Evolutionary conservation across 768 basidiomycete genomes (phyloP), one percentile per base, ranked within the genome.

Genomic region (Boletus rubropictus): DNA sequence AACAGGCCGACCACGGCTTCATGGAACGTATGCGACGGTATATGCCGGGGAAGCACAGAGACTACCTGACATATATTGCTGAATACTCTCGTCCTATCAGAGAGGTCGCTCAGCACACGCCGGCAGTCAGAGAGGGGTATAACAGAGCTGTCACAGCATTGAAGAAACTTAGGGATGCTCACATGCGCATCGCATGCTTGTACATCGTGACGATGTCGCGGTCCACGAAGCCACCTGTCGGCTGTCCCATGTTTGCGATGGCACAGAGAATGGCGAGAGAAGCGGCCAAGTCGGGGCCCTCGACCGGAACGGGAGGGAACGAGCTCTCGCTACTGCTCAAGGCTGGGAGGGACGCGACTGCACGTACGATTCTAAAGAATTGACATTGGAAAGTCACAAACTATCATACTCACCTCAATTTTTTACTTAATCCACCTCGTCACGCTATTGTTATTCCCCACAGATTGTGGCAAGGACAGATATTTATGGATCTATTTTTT

Each of bases 11-110:
- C 65, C 74, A 69, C 31, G 79, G 82, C 0, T 97, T 97, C 71
- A 92, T 98, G 84, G 83, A 86, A 48, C 78, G 90, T 39, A 96
- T 96, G 93, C 72, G 89, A 48, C 78, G 80, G 18, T 98, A 98
- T 69, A 98, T 98, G 95, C 94, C 95, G 0, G 86, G 86, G 12
- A 79, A 78, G 44, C 95, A 97, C 69, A 83, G 89, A 35, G 81
- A 84, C 38, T 98, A 92, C 70, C 78, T 98, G 45, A 65, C 69
- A 20, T 78, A 82, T 56, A 76, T 98, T 31, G 71, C 78, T 2
- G 67, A 72, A 11, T 72, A 75, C 43, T 76, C 80, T 12, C 81
- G 70, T n/a, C 73, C 81, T 18, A 58, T 90, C 42, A 80, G 88
- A 20, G 75, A 80, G 31, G 66, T 83, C 27, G 86, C 82, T 2